These are phyloP conservation scores for Phytophthora pluvialis DNA, from an alignment of 352 stramenopile genomes.

Conservation along the genomic window DNA sequence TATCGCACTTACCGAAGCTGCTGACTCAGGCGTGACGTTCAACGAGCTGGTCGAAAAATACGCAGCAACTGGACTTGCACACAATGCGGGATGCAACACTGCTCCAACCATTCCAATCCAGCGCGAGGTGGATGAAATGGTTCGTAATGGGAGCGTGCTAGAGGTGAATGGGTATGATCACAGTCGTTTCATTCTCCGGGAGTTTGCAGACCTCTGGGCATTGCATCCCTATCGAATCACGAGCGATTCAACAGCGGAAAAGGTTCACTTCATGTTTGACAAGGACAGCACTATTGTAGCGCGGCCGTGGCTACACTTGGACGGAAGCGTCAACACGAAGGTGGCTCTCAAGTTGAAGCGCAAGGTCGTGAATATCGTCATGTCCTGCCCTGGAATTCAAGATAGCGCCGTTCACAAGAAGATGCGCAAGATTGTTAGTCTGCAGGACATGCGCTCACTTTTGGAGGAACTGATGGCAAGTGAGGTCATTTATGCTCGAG, in stretches of 20 bases:
- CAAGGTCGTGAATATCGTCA: constrained; percentile 83
- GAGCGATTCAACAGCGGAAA: constrained; percentile 52
- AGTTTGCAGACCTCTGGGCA: constrained; percentile 61
- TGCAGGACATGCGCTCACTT: constrained; percentile 75
- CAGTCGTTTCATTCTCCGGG: constrained; percentile 55
- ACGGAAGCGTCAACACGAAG: constrained; percentile 67
- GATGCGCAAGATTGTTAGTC: constrained; percentile 72
- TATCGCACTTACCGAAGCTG: constrained; percentile 23
- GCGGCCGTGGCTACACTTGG: constrained; percentile 77
- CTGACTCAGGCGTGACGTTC: constrained; percentile 29
- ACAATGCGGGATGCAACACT: constrained; percentile 4
- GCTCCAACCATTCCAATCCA: constrained; percentile 28
- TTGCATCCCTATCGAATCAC: constrained; percentile 63
- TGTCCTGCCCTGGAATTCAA: constrained; percentile 73
- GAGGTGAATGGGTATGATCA: constrained; percentile 72
- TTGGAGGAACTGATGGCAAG: constrained; percentile 71
- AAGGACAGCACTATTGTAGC: constrained; percentile 60
- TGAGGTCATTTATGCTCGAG: constrained; percentile 65
- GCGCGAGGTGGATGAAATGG: constrained; percentile 40
- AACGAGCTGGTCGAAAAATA: constrained; percentile 34
- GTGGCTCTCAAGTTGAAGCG: constrained; percentile 70
- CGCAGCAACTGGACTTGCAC: constrained; percentile 16
- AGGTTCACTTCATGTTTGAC: constrained; percentile 78
- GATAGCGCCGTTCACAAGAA: constrained; percentile 67
- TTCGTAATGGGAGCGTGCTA: constrained; percentile 49